Percentiles rank a stretch among this genome's conserved stretches.
Conservation (phyloP, 352 stramenopile genomes). For the Phytophthora megakarya region DNA sequence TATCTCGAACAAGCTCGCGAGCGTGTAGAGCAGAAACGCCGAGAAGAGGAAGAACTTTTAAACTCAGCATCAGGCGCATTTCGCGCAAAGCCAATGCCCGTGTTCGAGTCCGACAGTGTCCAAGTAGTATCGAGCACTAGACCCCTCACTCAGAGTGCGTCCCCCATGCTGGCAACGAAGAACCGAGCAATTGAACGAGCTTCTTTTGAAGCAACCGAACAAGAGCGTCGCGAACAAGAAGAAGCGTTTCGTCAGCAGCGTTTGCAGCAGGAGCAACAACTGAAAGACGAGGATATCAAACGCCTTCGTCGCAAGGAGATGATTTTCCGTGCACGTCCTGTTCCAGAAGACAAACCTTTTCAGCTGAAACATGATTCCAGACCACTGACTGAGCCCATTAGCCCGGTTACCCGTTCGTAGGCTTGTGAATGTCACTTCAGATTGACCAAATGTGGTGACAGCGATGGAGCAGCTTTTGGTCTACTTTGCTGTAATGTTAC, state of each 20-base stretch:
- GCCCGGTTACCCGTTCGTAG: constrained; percentile 45
- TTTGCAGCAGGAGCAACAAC: constrained; percentile 54
- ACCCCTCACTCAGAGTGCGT: constrained; percentile 49
- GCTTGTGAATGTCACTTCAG: constrained; percentile 1
- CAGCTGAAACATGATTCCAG: constrained; percentile 51
- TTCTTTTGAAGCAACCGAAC: constrained; percentile 71
- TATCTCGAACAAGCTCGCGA: constrained; percentile 65
- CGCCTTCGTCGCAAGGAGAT: constrained; percentile 72
- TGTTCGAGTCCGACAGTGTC: constrained; percentile 39
- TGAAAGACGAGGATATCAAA: constrained; percentile 74
- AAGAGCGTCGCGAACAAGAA: constrained; percentile 64
- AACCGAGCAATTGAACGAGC: constrained; percentile 65
- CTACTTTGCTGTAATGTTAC: constrained; percentile 10
- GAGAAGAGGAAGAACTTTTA: constrained; percentile 58
- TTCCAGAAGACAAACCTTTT: constrained; percentile 53
- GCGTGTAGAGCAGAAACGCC: constrained; percentile 57
- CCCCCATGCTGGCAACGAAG: constrained; percentile 67
- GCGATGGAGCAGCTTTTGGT: constrained; percentile 1
- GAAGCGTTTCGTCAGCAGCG: constrained; percentile 61
- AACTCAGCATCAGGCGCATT: constrained; percentile 48
- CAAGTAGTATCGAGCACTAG: constrained; percentile 41
- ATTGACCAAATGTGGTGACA: constrained; percentile 6
- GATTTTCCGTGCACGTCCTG: constrained; percentile 72
- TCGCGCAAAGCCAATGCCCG: constrained; percentile 72
- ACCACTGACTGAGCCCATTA: constrained; percentile 64